A percentile compares a stretch with the other conserved stretches of the same genome.
Conservation (phyloP, 106 monocot species). For the Gastrodia elata region DNA sequence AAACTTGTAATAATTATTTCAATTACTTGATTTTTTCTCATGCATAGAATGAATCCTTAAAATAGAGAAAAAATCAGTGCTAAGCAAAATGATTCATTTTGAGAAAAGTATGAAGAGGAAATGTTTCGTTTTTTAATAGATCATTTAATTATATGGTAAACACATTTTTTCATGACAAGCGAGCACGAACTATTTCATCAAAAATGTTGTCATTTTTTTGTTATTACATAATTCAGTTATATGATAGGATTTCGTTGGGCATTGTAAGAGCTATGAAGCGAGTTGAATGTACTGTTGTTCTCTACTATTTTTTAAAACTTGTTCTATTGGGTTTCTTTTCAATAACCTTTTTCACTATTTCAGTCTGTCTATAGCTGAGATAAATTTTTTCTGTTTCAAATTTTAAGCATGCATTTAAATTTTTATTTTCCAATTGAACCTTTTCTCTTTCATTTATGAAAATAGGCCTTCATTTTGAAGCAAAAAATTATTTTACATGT, state of each 20-base stretch:
- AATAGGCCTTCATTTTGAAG: too few relatives aligned
- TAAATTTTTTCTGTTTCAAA: too few relatives aligned
- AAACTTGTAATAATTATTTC: not conserved
- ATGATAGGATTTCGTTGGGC: not conserved
- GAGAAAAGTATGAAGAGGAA: conserved; percentile 63
- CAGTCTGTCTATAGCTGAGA: too few relatives aligned
- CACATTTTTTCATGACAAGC: not conserved
- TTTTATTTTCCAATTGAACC: too few relatives aligned
- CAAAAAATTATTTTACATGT: too few relatives aligned
- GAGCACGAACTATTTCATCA: not conserved
- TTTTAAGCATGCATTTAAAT: too few relatives aligned
- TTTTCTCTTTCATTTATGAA: too few relatives aligned
- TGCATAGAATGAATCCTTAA: conserved; percentile 25
- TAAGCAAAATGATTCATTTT: conserved; percentile 46
- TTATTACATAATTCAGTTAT: not conserved
- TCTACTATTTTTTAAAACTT: not conserved
- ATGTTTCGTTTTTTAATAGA: not conserved
- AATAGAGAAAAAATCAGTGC: conserved; percentile 32
- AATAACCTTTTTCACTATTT: too few relatives aligned
- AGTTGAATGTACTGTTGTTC: not conserved
- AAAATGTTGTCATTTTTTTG: not conserved
- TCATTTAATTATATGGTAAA: not conserved
- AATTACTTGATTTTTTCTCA: conserved; percentile 16
- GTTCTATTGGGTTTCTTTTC: not conserved
- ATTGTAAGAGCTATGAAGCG: not conserved